Evolutionary conservation across 2,329 filamentous ascomycete species (phyloP), one percentile per base, ranked within the genome.

Genomic region (Drechmeria coniospora): DNA sequence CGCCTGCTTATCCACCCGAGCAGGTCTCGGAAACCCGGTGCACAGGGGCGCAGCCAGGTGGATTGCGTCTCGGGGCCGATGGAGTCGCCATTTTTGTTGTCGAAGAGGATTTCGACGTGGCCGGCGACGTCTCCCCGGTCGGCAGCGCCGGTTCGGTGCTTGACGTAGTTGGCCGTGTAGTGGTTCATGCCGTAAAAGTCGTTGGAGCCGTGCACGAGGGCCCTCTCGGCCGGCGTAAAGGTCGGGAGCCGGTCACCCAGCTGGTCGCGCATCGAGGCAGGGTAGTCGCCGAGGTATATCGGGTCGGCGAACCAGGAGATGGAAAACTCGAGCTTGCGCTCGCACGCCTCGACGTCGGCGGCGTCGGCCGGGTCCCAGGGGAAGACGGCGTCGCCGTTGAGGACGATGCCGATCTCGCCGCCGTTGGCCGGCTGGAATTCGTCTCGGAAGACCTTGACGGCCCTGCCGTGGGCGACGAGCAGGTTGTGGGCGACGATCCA

Each of bases 171-270:
- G 46, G 81, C 78, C 27, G 80, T 86, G 62, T 92, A 92, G 63
- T 84, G 79, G 62, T 92, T 92, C 80, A 87, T 87, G 51, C 81
- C 83, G 53, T 92, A 92, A 56, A 92, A 92, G 60, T 92, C 83
- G 51, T 90, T 90, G 47, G 76, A 82, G n/a, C 79, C 81, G 44
- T 77, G 65, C 25, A 92, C 73, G n/a, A 90, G 61, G 2, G 68
- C 69, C 15, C 61, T 52, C 47, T 92, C 81, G 39, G 81, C 78
- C 1, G 65, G 53, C 0, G 78, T 83, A 51, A 80, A 90, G 24
- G 62, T 59, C 5, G 83, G 83, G 26, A 92, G 65, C 10, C 81
- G 72, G 47, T 76, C 64, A 31, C 82, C 81, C 12, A 92, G 72
- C 58, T 92, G 82, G 48, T 72, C 70, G 32, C 69, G 65, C 81